Percentiles rank a stretch among this genome's conserved stretches.
These are phyloP conservation scores for Cladorrhinum samala DNA, from an alignment of 495 filamentous ascomycete genomes.

Conservation along the genomic window DNA sequence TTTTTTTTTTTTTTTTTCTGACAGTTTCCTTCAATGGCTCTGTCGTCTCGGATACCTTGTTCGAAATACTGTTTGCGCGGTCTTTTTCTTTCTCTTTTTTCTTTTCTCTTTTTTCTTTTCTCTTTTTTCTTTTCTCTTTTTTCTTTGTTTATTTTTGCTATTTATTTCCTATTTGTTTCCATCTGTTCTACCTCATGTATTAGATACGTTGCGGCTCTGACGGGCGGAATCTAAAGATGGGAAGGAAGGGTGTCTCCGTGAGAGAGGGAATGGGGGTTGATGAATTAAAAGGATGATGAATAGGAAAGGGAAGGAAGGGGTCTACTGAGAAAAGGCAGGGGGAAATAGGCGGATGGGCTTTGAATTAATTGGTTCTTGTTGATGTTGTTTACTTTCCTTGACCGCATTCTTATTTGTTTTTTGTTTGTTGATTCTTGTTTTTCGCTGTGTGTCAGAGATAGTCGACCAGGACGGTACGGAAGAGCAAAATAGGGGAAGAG, in stretches of 20 bases:
- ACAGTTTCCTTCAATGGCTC: conserved; percentile 14
- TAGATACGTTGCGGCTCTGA: conserved; percentile 14
- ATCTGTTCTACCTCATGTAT: conserved; percentile 28
- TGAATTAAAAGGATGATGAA: conserved; percentile 11
- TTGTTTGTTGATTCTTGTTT: no score
- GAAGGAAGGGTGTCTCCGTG: neutral
- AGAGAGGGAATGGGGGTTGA: conserved; percentile 13
- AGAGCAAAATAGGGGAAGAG: no score
- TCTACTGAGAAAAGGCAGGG: neutral
- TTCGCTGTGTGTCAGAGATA: no score
- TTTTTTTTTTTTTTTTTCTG: conserved; percentile 16
- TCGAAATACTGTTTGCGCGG: conserved; percentile 29
- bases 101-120: conserved; percentile 8
- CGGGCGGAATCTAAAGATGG: conserved; percentile 18
- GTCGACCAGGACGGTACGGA: no score
- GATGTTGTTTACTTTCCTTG: neutral
- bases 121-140: conserved; percentile 8
- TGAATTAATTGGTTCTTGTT: neutral
- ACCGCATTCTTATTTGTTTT: neutral
- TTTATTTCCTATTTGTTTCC: conserved; percentile 18
- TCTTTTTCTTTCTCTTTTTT: conserved; percentile 9
- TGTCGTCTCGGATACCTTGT: conserved; percentile 36
- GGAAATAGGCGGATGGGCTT: conserved; percentile 1
- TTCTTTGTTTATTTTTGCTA: conserved; percentile 8
- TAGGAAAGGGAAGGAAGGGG: no score